Evolutionary conservation across 306 rosid species (phyloP).

Genomic region (Sophora flavescens): DNA sequence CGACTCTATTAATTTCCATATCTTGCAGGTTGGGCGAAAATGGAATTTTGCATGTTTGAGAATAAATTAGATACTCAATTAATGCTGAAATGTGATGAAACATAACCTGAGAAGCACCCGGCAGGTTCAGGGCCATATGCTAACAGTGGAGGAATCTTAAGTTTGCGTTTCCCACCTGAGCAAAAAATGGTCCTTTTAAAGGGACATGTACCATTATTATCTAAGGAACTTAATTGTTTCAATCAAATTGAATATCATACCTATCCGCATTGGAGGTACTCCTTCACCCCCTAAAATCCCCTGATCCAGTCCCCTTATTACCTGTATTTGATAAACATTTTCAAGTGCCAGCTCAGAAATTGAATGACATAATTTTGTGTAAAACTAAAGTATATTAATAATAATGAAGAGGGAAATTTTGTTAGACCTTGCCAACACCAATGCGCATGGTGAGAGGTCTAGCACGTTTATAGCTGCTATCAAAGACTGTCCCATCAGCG

Average conservation of each 20-base stretch:
- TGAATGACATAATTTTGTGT: too few relatives aligned
- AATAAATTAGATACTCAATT: slow-evolving; percentile 18
- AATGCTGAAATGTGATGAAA: slow-evolving; percentile 26
- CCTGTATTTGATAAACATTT: slow-evolving; percentile 47
- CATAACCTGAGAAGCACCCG: slow-evolving; percentile 90
- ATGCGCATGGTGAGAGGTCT: slow-evolving; percentile 95
- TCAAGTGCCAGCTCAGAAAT: slow-evolving; percentile 28
- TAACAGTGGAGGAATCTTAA: slow-evolving; percentile 82
- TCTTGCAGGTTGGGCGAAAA: not conserved
- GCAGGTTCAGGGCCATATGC: slow-evolving; percentile 99
- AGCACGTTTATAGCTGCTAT: slow-evolving; percentile 89
- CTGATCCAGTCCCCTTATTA: slow-evolving; percentile 90
- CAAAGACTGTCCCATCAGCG: slow-evolving; percentile 84
- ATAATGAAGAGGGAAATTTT: not conserved
- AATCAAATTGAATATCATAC: slow-evolving; percentile 51
- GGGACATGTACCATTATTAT: slow-evolving; percentile 12
- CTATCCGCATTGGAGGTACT: slow-evolving; percentile 95
- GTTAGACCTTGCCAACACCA: slow-evolving; percentile 87
- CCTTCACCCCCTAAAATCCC: slow-evolving; percentile 96
- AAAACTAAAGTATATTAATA: not conserved
- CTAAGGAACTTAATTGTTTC: slow-evolving; percentile 10
- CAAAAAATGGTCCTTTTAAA: slow-evolving; percentile 33
- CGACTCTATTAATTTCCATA: not conserved
- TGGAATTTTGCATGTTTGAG: slow-evolving; percentile 18
- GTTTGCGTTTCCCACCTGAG: slow-evolving; percentile 89